phyloP scores from a whole-genome alignment of 345 rosid species.

The Bruguiera sexangula region DNA sequence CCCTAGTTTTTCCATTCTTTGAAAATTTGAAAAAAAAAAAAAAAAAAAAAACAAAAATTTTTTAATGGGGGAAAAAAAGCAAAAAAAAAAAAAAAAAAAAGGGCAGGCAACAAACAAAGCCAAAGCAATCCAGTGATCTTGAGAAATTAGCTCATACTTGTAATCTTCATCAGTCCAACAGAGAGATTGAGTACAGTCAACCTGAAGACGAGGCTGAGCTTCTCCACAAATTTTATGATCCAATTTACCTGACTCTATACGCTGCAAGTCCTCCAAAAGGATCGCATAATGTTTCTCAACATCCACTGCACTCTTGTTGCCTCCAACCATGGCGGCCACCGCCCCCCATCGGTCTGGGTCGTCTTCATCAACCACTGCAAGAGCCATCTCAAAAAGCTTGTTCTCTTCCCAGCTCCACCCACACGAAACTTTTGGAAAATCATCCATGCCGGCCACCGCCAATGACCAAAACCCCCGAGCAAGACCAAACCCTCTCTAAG shows the following conservation, averaged over 20 bases:
- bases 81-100: not conserved
- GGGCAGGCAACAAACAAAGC: not conserved
- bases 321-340: slow-evolving; percentile 66
- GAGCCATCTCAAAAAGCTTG: slow-evolving; percentile 66
- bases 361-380: slow-evolving; percentile 58
- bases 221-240: slow-evolving; percentile 42
- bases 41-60: not conserved
- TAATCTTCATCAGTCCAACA: slow-evolving; percentile 55
- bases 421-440: slow-evolving; percentile 26
- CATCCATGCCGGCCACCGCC: slow-evolving; percentile 29
- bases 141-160: slow-evolving; percentile 33
- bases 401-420: slow-evolving; percentile 84
- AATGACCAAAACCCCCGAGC: not conserved
- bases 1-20: not conserved
- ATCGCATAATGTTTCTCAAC: slow-evolving; percentile 53
- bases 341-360: slow-evolving; percentile 60
- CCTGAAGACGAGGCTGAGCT: slow-evolving; percentile 35
- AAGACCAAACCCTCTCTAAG: not conserved
- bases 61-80: not conserved
- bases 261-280: slow-evolving; percentile 60
- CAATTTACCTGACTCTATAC: slow-evolving; percentile 55
- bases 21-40: not conserved
- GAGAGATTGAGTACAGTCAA: slow-evolving; percentile 31
- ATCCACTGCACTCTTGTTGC: slow-evolving; percentile 55
- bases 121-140: not conserved